Conservation (phyloP, 331 rosid genomes). For the Arachis monticola region DNA sequence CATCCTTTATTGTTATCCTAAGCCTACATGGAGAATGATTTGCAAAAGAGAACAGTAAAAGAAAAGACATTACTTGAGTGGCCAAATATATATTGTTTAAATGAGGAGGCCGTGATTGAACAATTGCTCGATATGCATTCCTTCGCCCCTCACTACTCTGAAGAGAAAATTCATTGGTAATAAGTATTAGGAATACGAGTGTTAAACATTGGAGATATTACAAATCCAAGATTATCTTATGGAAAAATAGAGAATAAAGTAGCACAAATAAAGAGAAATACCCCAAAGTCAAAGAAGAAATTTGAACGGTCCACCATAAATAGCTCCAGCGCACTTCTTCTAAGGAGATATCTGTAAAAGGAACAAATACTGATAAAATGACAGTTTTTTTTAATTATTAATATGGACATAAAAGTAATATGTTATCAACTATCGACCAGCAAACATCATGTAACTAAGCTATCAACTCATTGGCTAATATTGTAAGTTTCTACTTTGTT, state of each 20-base stretch:
- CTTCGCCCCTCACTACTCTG: constrained; percentile 87
- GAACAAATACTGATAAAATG: constrained; percentile 25
- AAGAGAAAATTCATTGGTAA: constrained; percentile 29
- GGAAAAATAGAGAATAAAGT: constrained; percentile 16
- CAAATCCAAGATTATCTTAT: constrained; percentile 24
- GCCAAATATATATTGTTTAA: constrained; percentile 88
- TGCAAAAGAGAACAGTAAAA: neutral
- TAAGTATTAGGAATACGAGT: constrained; percentile 25
- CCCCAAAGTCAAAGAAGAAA: constrained; percentile 98
- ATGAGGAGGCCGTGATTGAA: constrained; percentile 89
- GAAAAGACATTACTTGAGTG: constrained; percentile 73
- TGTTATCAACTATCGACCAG: constrained; percentile 3
- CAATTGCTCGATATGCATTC: constrained; percentile 95
- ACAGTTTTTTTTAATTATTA: neutral
- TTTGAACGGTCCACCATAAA: constrained; percentile 94
- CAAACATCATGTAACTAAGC: constrained; percentile 20
- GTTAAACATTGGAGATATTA: constrained; percentile 11
- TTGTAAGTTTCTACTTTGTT: neutral
- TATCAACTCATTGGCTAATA: neutral
- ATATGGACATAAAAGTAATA: constrained; percentile 19
- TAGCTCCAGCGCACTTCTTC: constrained; percentile 97
- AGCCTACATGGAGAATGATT: constrained; percentile 14
- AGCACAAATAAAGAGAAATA: constrained; percentile 44
- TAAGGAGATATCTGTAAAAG: constrained; percentile 77
- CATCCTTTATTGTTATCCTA: constrained; percentile 11